Evolutionary conservation across 108 stramenopile genomes (phyloP).

Genomic region (Mediolabrus comicus): DNA sequence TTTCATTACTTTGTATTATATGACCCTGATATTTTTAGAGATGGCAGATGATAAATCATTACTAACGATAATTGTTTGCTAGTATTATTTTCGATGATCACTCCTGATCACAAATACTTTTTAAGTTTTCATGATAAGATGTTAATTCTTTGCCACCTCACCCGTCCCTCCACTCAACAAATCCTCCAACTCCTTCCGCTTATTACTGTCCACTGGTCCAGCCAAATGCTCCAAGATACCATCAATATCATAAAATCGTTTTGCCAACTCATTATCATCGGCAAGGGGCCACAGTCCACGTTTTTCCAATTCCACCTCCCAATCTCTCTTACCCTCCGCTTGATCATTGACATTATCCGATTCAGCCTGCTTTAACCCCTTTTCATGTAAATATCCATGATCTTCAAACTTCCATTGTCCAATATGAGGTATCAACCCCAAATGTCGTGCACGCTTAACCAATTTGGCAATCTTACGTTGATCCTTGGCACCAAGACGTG

Average conservation of each 20-base stretch:
- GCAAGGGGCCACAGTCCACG: constrained; percentile 35
- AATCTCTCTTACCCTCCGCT: constrained; percentile 11
- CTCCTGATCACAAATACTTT: no score
- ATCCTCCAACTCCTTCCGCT: constrained; percentile 2
- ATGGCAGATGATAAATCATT: background rate
- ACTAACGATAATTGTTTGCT: background rate
- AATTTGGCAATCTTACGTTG: constrained; percentile 80
- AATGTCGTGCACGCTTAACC: constrained; percentile 71
- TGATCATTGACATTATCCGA: constrained; percentile 27
- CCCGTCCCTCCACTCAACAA: background rate
- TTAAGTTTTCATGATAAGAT: no score
- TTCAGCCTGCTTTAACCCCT: constrained; percentile 51
- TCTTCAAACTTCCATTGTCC: constrained; percentile 79
- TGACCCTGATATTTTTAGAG: constrained; percentile 1
- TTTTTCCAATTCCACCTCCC: constrained; percentile 42
- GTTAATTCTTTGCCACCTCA: background rate
- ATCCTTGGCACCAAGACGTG: constrained; percentile 80
- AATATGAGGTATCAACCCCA: constrained; percentile 75
- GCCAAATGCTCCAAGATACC: constrained; percentile 19
- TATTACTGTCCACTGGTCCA: background rate
- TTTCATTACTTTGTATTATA: background rate
- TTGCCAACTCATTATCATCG: constrained; percentile 23
- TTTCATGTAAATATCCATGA: constrained; percentile 65
- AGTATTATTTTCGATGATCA: no score
- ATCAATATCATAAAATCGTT: constrained; percentile 31